A percentile compares a stretch with the other conserved stretches of the same genome.
Conservation (phyloP, 1,284 basidiomycete species). For the Malassezia brasiliensis region DNA sequence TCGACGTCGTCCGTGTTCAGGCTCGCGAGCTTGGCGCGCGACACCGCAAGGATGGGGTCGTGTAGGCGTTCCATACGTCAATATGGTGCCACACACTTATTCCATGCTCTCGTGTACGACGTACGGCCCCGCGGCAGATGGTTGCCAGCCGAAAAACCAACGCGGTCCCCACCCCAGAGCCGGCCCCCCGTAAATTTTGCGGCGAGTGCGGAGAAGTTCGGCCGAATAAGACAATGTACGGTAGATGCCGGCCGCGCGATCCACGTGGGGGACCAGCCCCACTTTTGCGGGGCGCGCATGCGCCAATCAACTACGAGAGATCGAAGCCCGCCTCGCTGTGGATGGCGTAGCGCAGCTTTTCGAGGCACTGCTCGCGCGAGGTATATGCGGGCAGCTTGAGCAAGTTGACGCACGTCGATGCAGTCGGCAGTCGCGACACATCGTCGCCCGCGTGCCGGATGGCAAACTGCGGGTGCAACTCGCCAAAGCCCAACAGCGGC, state of each 20-base stretch:
- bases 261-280: no score
- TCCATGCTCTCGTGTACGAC: not conserved
- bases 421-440: conserved; percentile 36
- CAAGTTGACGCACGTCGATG: conserved; percentile 45
- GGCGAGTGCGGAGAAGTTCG: not conserved
- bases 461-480: conserved; percentile 41
- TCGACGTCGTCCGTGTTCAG: conserved; percentile 5
- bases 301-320: conserved; percentile 22
- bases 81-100: not conserved
- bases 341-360: conserved; percentile 44
- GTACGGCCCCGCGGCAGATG: no score
- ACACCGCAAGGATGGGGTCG: conserved; percentile 1
- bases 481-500: conserved; percentile 41
- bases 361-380: conserved; percentile 25
- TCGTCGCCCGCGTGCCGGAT: conserved; percentile 40
- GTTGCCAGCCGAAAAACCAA: no score
- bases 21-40: not conserved
- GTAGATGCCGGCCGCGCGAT: no score
- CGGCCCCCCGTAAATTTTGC: no score
- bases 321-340: conserved; percentile 44
- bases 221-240: not conserved
- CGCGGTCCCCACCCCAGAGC: no score
- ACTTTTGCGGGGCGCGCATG: no score
- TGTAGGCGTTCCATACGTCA: not conserved
- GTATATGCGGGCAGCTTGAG: conserved; percentile 43